These are phyloP conservation scores for Spizellomyces punctatus DNA, from an alignment of 192 early-diverging fungal genomes.

Conservation along the genomic window DNA sequence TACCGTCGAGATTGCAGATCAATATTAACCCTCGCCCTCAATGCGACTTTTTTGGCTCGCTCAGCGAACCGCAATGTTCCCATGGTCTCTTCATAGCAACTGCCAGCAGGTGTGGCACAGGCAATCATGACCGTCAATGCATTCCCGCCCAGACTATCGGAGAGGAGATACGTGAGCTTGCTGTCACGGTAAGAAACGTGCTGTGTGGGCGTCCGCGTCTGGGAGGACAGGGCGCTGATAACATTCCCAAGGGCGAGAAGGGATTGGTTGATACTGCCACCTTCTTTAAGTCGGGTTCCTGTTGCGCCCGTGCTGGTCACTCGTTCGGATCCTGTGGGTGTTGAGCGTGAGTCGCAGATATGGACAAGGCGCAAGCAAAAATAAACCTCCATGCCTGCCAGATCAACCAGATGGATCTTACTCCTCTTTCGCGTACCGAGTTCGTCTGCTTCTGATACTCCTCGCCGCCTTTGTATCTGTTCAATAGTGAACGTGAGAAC, in stretches of 20 bases:
- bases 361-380: neutral
- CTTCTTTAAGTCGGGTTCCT: conserved; percentile 76
- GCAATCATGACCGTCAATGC: conserved; percentile 56
- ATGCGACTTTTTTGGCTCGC: conserved; percentile 38
- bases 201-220: conserved; percentile 5
- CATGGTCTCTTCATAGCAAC: conserved; percentile 38
- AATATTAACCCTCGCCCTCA: conserved; percentile 38
- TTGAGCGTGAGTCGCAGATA: neutral
- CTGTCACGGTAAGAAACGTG: conserved; percentile 58
- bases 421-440: conserved; percentile 28
- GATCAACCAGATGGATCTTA: conserved; percentile 74
- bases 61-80: conserved; percentile 43
- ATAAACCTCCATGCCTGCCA: conserved; percentile 58
- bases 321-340: conserved; percentile 79
- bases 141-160: conserved; percentile 56
- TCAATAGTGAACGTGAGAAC: conserved; percentile 78
- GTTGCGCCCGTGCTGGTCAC: conserved; percentile 83
- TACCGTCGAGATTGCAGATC: conserved; percentile 30
- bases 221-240: conserved; percentile 68
- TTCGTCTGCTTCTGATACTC: neutral
- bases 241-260: conserved; percentile 81
- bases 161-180: conserved; percentile 56
- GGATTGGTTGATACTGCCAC: conserved; percentile 80
- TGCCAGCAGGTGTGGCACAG: conserved; percentile 42
- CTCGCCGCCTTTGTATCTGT: conserved; percentile 34